Base-by-base conservation (phyloP, 768 basidiomycete genomes). In the Boletus sp. region DNA sequence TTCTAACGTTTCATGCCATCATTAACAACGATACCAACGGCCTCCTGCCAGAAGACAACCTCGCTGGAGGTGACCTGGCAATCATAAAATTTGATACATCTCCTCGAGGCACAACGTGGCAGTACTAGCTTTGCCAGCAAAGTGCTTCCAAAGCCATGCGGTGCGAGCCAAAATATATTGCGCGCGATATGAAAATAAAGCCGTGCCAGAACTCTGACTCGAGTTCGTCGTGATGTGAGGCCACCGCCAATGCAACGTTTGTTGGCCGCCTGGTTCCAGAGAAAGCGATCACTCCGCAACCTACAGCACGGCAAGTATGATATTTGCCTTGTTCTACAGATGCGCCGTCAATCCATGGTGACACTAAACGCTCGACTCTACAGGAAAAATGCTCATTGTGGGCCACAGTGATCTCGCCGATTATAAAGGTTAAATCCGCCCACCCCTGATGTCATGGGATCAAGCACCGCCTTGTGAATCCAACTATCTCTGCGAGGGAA, bases 371-470 rank as follows among this genome's bases (percentile, higher is more conserved):
- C 30, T 33, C 18, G 32, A 6, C 11, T 32, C 47, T 33, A 48
- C 63, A 59, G 57, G 40, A 56, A 56, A 9, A 36, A 18, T 12
- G 12, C 54, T 47, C 58, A 55, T 59, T 67, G 60, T 60, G 28
- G 41, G 29, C 28, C 15, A 8, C 17, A 29, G 28, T 44, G 49
- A 67, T 57, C 57, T 54, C 47, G 47, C 46, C 41, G 58, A 71
- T 63, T 52, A 52, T 20, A 50, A 59, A 72, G 60, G 49, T 55
- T 64, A 72, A 62, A 57, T 60, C 55, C 54, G 37, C 50, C 48
- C 52, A 57, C 65, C 58, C 60, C 55, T 63, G 57, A 59, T 60
- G 51, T 54, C 58, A 63, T 58, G 30, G 48, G 29, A 58, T 60
- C 50, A 45, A 44, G 32, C 50, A 65, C 63, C 49, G 67, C 71